A percentile compares a stretch with the other conserved stretches of the same genome.
phyloP scores from a whole-genome alignment of 192 early-diverging fungal genomes.

The Podila epicladia region DNA sequence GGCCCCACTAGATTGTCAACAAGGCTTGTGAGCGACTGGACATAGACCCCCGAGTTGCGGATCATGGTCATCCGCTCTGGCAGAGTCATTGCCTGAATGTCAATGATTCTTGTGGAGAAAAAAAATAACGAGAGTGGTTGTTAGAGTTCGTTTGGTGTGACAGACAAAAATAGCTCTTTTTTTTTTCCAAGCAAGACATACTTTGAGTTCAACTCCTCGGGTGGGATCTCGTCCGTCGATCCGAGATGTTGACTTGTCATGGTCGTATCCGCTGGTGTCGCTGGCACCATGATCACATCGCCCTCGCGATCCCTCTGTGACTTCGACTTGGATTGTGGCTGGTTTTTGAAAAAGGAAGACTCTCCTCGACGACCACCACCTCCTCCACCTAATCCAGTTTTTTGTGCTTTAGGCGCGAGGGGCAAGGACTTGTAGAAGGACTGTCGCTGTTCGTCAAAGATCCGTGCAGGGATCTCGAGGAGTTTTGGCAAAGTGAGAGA shows the following conservation, averaged over 20 bases:
- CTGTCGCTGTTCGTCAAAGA: slow-evolving; percentile 58
- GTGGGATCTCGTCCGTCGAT: slow-evolving; percentile 37
- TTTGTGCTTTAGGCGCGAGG: slow-evolving; percentile 2
- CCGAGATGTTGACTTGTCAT: slow-evolving; percentile 9
- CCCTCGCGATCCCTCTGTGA: slow-evolving; percentile 37
- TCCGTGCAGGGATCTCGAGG: slow-evolving; percentile 41
- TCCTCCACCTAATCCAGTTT: background rate
- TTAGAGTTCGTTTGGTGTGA: background rate
- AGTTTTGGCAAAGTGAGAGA: slow-evolving; percentile 45
- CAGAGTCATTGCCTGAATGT: slow-evolving; percentile 16
- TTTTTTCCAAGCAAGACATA: background rate
- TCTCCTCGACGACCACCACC: background rate
- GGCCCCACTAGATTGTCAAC: slow-evolving; percentile 57
- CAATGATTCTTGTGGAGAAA: slow-evolving; percentile 2
- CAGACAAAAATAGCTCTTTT: background rate
- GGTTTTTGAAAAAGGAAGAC: slow-evolving; percentile 13
- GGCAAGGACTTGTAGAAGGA: slow-evolving; percentile 52
- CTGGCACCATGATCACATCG: slow-evolving; percentile 31
- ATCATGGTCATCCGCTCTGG: slow-evolving; percentile 54
- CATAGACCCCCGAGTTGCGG: slow-evolving; percentile 57
- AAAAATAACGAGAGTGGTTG: background rate
- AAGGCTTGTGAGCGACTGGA: slow-evolving; percentile 51
- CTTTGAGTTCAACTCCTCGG: slow-evolving; percentile 37
- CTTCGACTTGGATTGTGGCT: slow-evolving; percentile 20
- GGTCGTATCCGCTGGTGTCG: background rate